Conservation (phyloP, 768 basidiomycete species). For the Cyclocybe cylindracea region DNA sequence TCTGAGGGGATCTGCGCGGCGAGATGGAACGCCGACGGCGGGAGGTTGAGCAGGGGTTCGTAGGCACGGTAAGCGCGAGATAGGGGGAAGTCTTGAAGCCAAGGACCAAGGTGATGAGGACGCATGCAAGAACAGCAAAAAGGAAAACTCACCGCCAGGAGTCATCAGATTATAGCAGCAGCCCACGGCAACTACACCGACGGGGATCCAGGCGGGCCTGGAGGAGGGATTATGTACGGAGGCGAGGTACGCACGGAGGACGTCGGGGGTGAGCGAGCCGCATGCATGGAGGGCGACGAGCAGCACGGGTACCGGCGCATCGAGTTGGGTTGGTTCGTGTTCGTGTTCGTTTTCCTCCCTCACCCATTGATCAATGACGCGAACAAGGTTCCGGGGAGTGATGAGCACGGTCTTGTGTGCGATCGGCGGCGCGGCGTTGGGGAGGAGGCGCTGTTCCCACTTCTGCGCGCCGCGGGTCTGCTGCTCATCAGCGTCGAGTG, state of each 20-base stretch:
- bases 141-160: slow-evolving; percentile 40
- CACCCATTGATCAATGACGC: slow-evolving; percentile 57
- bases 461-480: slow-evolving; percentile 61
- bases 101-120: not conserved
- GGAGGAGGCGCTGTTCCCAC: slow-evolving; percentile 34
- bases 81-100: slow-evolving; percentile 62
- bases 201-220: slow-evolving; percentile 44
- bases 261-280: slow-evolving; percentile 69
- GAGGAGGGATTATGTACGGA: slow-evolving; percentile 8
- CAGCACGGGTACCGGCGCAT: slow-evolving; percentile 44
- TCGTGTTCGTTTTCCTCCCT: not conserved
- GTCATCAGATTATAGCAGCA: slow-evolving; percentile 80
- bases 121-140: not conserved
- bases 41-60: slow-evolving; percentile 37
- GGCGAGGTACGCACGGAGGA: slow-evolving; percentile 55
- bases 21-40: slow-evolving; percentile 61
- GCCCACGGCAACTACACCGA: slow-evolving; percentile 63
- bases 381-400: slow-evolving; percentile 45
- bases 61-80: slow-evolving; percentile 33
- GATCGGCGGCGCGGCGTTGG: slow-evolving; percentile 35
- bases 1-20: slow-evolving; percentile 70
- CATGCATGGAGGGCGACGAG: slow-evolving; percentile 77
- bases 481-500: slow-evolving; percentile 60
- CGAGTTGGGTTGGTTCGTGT: not conserved
- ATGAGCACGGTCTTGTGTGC: slow-evolving; percentile 60